Base-by-base conservation (phyloP, 768 basidiomycete species). In the Kwoniella bestiolae region DNA sequence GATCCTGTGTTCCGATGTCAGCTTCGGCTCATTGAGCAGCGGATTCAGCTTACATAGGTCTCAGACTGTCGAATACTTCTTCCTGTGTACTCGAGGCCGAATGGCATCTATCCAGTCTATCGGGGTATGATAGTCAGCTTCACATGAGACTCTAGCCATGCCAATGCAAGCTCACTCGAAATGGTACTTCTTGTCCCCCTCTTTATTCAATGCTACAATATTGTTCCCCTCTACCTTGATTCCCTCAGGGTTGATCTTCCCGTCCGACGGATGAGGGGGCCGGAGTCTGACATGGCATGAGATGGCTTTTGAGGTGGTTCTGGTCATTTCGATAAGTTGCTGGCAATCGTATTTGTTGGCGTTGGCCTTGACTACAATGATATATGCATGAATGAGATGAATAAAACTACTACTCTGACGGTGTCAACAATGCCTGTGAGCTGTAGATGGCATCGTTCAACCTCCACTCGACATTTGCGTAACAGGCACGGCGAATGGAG, bases 21-120 rank as follows among this genome's bases (percentile, higher is more conserved):
- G 62, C 65, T 34, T 3, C 1, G 21, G 12, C 25, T 23, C 5
- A 12, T 47, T 28, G n/a, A 12, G 34, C 23, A 41, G 58, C 41
- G n/a, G 8, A 46, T 3, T 34, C 18, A 25, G 41, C 69, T 60
- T 41, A 71, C 73, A 93, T 82, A 3, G 91, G 91, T 63, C 84
- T 84, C 21, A 94, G 90, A 55, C 85, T 85, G 55, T 84, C 82
- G 71, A 91, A 93, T 62, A 94, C 90, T 68, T 90, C 87, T 58
- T 89, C 87, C 73, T 94, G 92, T 0, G 84, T 86, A 25, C 90
- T 87, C 34, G 79, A 73, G 60, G 87, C 85, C 76, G 87, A 90
- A 77, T 91, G 91, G 77, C 90, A 91, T 55, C 87, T 89, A 38
- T 90, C 85, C 72, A 92, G 87, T 32, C 90, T 91, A 11, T 18